Evolutionary conservation across 805 yeast species (phyloP), one percentile per base, ranked within the genome.

Genomic region (Groenewaldozyma salmanticensis): DNA sequence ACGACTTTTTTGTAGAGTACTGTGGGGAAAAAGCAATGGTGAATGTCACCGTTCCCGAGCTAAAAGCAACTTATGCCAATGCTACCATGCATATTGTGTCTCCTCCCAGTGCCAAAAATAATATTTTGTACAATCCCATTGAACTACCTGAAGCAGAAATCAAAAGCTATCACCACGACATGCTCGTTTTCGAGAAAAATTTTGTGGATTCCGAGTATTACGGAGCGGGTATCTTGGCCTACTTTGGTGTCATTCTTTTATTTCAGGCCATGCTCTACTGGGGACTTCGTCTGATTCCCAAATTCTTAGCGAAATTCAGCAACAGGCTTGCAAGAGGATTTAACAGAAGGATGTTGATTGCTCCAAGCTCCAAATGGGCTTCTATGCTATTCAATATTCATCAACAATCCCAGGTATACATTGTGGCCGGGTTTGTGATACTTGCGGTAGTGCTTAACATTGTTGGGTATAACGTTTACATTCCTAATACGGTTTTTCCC

Each of bases 341-440:
- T 35, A 47, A 61, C 33, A 45, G 48, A 35, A 35, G 44, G 33
- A 27, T 58, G n/a, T 43, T 49, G 6, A 34, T 59, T 19, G 64
- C 66, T 1, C 54, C 64, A 2, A 42, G 55, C 18, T 48, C 29
- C 7, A 24, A 24, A 13, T 24, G 7, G 11, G 13, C 13, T 13
- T 24, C 29, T 44, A 33, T 40, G 31, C 39, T 50, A 21, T 42
- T 44, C 9, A 31, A 31, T 7, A 42, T 65, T 3, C 72, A 72
- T 0, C 56, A 66, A 1, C 52, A 74, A 27, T 60, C 62, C 4
- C 73, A 71, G 51, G 44, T 67, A 1, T 32, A 65, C 4, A 58
- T 70, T 5, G 49, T 70, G 2, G 5, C 48, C 4, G 63, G 58
- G 0, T 68, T 62, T 44, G 20, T 60, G 7, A 46, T 46, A 1